Evolutionary conservation across 352 stramenopile species (phyloP).

Genomic region (Phytophthora cactorum): DNA sequence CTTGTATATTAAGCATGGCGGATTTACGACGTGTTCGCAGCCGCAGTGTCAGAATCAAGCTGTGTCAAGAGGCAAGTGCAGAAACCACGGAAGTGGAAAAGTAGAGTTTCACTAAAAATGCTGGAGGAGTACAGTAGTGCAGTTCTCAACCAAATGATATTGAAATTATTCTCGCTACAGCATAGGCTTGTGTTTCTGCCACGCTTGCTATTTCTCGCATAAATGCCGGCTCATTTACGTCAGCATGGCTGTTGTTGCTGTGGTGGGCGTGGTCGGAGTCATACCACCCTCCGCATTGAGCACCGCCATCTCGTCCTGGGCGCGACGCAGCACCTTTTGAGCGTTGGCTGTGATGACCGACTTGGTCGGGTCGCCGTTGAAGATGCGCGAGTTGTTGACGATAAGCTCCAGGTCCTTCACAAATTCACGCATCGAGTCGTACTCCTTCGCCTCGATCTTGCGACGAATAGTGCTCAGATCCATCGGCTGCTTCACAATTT

Average conservation of each 20-base stretch:
- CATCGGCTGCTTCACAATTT: constrained; percentile 89
- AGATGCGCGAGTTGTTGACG: constrained; percentile 84
- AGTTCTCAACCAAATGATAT: constrained; percentile 5
- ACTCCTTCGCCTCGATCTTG: constrained; percentile 71
- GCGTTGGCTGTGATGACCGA: constrained; percentile 83
- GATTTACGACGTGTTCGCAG: no score
- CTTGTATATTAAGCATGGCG: no score
- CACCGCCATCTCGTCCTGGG: constrained; percentile 75
- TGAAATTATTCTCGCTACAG: constrained; percentile 9
- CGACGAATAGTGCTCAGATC: constrained; percentile 71
- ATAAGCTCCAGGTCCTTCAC: constrained; percentile 89
- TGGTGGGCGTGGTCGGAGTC: constrained; percentile 37
- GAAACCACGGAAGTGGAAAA: no score
- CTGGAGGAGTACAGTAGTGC: not conserved
- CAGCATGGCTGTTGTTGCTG: constrained; percentile 30
- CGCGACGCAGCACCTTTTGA: constrained; percentile 74
- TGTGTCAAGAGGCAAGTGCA: no score
- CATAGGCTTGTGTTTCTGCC: not conserved
- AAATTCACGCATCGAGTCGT: constrained; percentile 88
- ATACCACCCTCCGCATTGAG: constrained; percentile 63
- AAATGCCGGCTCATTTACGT: constrained; percentile 1
- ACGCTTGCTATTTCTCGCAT: constrained; percentile 5
- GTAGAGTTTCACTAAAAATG: no score
- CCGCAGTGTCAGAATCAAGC: no score
- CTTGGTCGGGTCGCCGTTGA: constrained; percentile 75